Evolutionary conservation across 2,329 filamentous ascomycete genomes (phyloP), one percentile per base, ranked within the genome.

Genomic region (Chalara sp.): DNA sequence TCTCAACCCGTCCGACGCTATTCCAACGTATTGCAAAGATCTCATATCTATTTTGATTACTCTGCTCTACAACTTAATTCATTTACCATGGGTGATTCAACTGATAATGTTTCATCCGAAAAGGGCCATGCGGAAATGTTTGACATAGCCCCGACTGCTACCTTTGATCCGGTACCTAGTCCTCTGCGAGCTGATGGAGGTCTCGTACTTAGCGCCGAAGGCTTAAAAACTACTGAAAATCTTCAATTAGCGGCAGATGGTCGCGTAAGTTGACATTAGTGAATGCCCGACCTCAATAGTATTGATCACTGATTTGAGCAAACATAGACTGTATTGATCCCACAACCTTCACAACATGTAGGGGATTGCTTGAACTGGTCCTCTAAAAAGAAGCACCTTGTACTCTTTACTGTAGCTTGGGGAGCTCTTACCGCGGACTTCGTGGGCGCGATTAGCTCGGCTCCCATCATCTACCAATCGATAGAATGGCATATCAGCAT

Each of bases 311-410:
- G 35, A 39, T 3, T 21, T 21, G 21, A 21, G 21, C 10, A 39
- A 11, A 13, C 3, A 39, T 13, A 49, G 33, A 53, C 49, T 29
- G 47, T 50, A 7, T 47, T 57, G 12, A 52, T 57, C 31, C 68
- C 73, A 28, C 73, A 76, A 57, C 73, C 73, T 6, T 71, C 67
- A 11, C 68, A 72, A 53, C 71, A 69, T 37, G 71, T 71, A 0
- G 74, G 74, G 48, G 73, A 76, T 51, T 73, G 73, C 1, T 53
- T 75, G 6, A 75, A 74, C 49, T 56, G 53, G 53, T 41, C 48
- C 13, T 53, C 46, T 46, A 11, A 13, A 10, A 51, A 47, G 41
- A 56, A 56, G 32, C 51, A 53, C 31, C n/a, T 30, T 5, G 45
- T 54, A 12, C 47, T 56, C 12, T 60, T 70, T 21, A 67, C 66